These are phyloP conservation scores for Isabelozyma pseudorhagii DNA, from an alignment of 805 yeast genomes.

Conservation along the genomic window DNA sequence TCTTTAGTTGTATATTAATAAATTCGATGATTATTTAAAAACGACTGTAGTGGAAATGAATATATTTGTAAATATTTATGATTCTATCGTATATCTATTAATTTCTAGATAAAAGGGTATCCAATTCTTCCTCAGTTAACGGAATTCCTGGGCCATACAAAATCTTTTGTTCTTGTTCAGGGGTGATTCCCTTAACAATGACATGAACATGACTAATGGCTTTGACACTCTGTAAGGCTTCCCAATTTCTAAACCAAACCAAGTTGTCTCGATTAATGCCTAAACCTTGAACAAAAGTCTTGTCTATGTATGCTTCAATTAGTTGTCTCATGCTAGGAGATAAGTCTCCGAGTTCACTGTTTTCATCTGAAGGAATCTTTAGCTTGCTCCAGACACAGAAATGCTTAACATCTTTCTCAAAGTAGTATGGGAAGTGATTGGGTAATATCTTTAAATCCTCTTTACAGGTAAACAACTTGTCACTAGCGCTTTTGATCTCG, in stretches of 20 bases:
- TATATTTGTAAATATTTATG: neutral
- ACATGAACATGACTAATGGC: constrained; percentile 72
- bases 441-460: constrained; percentile 43
- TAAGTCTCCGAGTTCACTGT: constrained; percentile 50
- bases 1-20: neutral
- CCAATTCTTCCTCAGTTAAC: constrained; percentile 11
- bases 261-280: constrained; percentile 37
- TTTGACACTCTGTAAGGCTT: constrained; percentile 63
- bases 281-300: constrained; percentile 47
- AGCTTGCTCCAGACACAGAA: constrained; percentile 67
- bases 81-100: neutral
- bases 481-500: constrained; percentile 9
- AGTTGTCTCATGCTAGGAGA: constrained; percentile 35
- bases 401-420: constrained; percentile 51
- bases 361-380: constrained; percentile 49
- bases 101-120: neutral
- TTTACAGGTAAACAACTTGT: constrained; percentile 38
- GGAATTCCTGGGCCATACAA: constrained; percentile 12
- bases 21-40: neutral
- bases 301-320: constrained; percentile 44
- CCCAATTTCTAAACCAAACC: constrained; percentile 73
- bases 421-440: constrained; percentile 69
- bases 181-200: constrained; percentile 41
- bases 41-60: no score
- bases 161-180: constrained; percentile 15